Evolutionary conservation across 495 filamentous ascomycete species (phyloP).

Genomic region (Hypomontagnella submonticulosa): DNA sequence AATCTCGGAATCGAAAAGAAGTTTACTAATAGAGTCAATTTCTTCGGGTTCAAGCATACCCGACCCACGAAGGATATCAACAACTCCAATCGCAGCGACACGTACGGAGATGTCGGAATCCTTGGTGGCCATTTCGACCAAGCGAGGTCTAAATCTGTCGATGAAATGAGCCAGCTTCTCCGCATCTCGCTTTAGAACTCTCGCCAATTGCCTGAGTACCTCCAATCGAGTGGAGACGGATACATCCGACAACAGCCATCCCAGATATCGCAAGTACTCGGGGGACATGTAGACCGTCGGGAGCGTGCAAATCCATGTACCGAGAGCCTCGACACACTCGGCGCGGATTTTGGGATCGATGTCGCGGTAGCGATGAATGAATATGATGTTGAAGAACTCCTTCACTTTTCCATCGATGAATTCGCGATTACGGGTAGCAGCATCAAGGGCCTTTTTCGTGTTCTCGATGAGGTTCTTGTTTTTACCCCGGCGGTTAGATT

Average conservation of each 20-base stretch:
- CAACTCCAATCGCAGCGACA: constrained; percentile 78
- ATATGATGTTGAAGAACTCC: constrained; percentile 88
- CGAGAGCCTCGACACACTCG: constrained; percentile 85
- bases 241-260: constrained; percentile 91
- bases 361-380: constrained; percentile 94
- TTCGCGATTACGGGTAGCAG: constrained; percentile 72
- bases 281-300: constrained; percentile 89
- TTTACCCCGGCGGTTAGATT: constrained; percentile 76
- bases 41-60: constrained; percentile 91
- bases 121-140: constrained; percentile 90
- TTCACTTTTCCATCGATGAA: constrained; percentile 74
- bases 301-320: constrained; percentile 84
- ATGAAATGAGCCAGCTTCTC: constrained; percentile 86
- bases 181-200: constrained; percentile 81
- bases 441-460: constrained; percentile 70
- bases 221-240: constrained; percentile 74
- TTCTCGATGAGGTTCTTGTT: constrained; percentile 70
- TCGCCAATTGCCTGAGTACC: constrained; percentile 81
- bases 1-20: constrained; percentile 88
- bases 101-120: constrained; percentile 84
- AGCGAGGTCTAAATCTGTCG: constrained; percentile 83
- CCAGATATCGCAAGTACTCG: constrained; percentile 88
- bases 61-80: constrained; percentile 82
- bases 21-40: constrained; percentile 82
- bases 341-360: constrained; percentile 86